These are phyloP conservation scores for Ascochyta pisi DNA, from an alignment of 2,329 filamentous ascomycete genomes.

Conservation along the genomic window DNA sequence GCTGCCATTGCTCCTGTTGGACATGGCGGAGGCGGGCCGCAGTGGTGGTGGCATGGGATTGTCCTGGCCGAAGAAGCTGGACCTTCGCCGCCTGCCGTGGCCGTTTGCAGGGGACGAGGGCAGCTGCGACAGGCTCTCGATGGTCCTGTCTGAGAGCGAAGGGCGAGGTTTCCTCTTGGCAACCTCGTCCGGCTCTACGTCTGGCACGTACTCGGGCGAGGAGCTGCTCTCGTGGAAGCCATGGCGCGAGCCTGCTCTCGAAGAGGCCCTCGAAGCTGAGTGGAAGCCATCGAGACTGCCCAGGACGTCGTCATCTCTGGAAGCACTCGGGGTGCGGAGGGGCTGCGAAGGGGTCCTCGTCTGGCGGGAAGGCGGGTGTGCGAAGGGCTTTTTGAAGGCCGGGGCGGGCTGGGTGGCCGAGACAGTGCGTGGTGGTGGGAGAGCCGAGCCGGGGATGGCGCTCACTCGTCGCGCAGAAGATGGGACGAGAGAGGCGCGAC, in stretches of 20 bases:
- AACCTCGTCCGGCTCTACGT: conserved; percentile 21
- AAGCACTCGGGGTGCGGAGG: conserved; percentile 14
- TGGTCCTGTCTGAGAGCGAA: conserved; percentile 82
- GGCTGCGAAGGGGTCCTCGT: conserved; percentile 28
- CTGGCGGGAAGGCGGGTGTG: conserved; percentile 46
- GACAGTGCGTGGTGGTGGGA: conserved; percentile 17
- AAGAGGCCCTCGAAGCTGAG: conserved; percentile 52
- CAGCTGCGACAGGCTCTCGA: conserved; percentile 80
- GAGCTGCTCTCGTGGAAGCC: conserved; percentile 41
- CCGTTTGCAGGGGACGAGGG: conserved; percentile 72
- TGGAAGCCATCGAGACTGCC: conserved; percentile 53
- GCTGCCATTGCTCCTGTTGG: conserved; percentile 59
- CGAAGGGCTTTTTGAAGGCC: conserved; percentile 49
- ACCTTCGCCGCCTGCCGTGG: conserved; percentile 67
- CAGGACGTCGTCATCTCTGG: conserved; percentile 48
- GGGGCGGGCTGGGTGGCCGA: conserved; percentile 29
- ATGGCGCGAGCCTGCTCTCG: conserved; percentile 41
- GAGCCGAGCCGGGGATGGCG: conserved; percentile 27
- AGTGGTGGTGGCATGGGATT: conserved; percentile 67
- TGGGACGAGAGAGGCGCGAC: conserved; percentile 32
- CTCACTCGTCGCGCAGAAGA: conserved; percentile 33
- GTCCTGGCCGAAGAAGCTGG: conserved; percentile 75
- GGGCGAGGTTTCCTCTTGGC: conserved; percentile 51
- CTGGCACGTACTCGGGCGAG: conserved; percentile 30
- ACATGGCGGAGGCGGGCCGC: conserved; percentile 67